Conservation (phyloP, 2,329 filamentous ascomycete genomes). For the Celoporthe dispersa region DNA sequence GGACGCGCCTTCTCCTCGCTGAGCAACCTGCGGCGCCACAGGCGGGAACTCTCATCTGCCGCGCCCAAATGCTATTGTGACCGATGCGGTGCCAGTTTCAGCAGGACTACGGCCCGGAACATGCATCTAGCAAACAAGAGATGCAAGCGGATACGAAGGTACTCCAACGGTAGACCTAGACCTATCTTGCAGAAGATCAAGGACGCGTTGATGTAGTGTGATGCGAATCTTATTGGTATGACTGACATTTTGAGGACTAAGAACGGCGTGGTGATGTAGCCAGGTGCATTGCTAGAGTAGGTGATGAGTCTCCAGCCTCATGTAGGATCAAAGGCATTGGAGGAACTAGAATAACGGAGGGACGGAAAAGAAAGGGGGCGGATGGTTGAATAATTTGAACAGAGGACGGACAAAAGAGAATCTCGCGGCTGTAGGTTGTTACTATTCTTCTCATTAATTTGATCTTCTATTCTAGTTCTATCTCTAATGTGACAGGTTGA, state of each 20-base stretch:
- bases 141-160: neutral
- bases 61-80: neutral
- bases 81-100: neutral
- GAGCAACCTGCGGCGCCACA: neutral
- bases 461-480: neutral
- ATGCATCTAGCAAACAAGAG: neutral
- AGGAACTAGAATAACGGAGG: neutral
- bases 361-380: neutral
- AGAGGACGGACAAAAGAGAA: neutral
- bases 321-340: neutral
- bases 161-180: neutral
- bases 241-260: neutral
- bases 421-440: neutral
- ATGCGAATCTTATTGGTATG: neutral
- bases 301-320: neutral
- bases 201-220: neutral
- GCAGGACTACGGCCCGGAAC: neutral
- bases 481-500: neutral
- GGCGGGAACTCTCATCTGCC: neutral
- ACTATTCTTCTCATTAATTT: neutral
- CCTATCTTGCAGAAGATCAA: neutral
- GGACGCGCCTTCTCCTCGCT: neutral
- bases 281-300: neutral
- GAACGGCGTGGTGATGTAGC: neutral
- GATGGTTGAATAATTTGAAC: neutral